A percentile compares a stretch with the other conserved stretches of the same genome.
Evolutionary conservation across 140 eudicot species (phyloP).

Genomic region (Anethum foeniculum): DNA sequence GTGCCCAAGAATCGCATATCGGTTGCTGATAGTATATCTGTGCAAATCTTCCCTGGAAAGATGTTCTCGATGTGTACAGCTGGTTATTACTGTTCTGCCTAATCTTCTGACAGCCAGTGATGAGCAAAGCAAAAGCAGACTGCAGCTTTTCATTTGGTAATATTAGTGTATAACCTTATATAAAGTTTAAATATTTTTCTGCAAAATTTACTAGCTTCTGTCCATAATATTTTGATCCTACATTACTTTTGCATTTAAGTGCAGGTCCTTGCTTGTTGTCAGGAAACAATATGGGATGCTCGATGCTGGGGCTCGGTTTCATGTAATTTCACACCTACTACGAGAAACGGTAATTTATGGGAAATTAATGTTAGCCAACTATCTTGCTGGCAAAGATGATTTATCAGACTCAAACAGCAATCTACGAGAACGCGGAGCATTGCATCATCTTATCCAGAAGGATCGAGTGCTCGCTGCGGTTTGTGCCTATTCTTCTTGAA

Average conservation of each 20-base stretch:
- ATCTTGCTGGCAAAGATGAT: constrained; percentile 57
- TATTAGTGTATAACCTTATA: background rate
- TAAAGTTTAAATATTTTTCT: background rate
- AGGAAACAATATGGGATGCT: constrained; percentile 73
- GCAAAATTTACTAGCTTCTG: background rate
- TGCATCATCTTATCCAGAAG: constrained; percentile 81
- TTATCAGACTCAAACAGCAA: constrained; percentile 44
- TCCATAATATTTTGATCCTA: background rate
- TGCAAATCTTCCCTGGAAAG: constrained; percentile 81
- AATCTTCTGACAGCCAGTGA: constrained; percentile 72
- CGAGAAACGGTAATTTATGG: constrained; percentile 86
- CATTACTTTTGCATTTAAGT: constrained; percentile 22
- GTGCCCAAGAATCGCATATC: constrained; percentile 75
- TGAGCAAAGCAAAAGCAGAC: constrained; percentile 85
- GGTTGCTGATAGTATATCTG: constrained; percentile 64
- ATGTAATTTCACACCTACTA: constrained; percentile 78
- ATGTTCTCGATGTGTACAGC: constrained; percentile 83
- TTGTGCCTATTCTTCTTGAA: constrained; percentile 19
- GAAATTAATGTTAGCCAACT: constrained; percentile 68
- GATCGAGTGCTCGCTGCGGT: constrained; percentile 83
- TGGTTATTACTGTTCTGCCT: constrained; percentile 66
- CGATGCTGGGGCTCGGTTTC: constrained; percentile 90
- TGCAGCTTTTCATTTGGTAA: constrained; percentile 93
- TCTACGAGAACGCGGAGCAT: constrained; percentile 46
- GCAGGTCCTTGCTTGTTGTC: constrained; percentile 83